phyloP scores from a whole-genome alignment of 2,329 filamentous ascomycete species.

The Apiospora arundinis region DNA sequence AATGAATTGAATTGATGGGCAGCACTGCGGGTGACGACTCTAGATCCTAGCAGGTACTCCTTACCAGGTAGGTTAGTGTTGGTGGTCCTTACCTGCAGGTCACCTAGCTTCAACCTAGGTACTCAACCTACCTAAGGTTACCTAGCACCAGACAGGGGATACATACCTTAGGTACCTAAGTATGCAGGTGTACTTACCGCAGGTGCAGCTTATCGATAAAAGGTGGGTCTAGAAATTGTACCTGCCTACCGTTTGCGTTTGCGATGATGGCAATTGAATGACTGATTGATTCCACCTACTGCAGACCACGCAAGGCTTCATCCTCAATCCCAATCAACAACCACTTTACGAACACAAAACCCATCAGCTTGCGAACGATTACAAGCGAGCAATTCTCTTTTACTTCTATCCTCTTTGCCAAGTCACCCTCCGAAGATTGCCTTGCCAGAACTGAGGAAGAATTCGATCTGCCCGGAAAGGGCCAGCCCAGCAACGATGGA shows the following conservation, averaged over 20 bases:
- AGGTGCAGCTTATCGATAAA: slow-evolving; percentile 17
- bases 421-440: not conserved
- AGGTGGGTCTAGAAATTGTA: slow-evolving; percentile 10
- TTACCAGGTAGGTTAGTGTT: too few relatives aligned
- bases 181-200: not conserved
- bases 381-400: not conserved
- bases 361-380: not conserved
- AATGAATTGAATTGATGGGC: not conserved
- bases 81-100: too few relatives aligned
- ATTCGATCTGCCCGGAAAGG: slow-evolving; percentile 12
- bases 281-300: not conserved
- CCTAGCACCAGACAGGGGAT: not conserved
- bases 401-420: not conserved
- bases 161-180: too few relatives aligned
- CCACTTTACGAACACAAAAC: not conserved
- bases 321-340: slow-evolving; percentile 7
- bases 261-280: not conserved
- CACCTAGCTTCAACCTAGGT: too few relatives aligned
- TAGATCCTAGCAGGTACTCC: not conserved
- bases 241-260: not conserved
- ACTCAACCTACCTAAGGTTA: too few relatives aligned
- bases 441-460: not conserved
- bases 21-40: not conserved
- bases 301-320: not conserved
- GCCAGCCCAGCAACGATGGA: slow-evolving; percentile 32